phyloP scores from a whole-genome alignment of 805 yeast genomes.

The Kluyveromyces lactis region DNA sequence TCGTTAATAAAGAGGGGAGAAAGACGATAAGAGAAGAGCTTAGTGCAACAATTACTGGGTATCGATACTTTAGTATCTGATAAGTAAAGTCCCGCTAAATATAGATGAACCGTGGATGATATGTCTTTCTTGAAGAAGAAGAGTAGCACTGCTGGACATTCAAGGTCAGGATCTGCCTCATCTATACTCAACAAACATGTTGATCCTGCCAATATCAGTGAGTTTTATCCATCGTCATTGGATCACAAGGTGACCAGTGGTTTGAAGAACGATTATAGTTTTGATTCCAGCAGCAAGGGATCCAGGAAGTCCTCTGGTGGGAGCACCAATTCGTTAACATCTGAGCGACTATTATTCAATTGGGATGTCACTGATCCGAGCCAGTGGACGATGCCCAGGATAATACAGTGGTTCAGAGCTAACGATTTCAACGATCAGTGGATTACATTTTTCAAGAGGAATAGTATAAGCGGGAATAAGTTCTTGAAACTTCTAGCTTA shows the following conservation, averaged over 20 bases:
- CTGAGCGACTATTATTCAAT: slow-evolving; percentile 26
- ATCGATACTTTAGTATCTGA: no score
- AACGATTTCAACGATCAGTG: slow-evolving; percentile 67
- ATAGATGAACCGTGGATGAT: no score
- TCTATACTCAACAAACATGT: neutral
- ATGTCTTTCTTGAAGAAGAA: slow-evolving; percentile 24
- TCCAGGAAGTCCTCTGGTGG: slow-evolving; percentile 23
- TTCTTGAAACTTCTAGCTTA: slow-evolving; percentile 64
- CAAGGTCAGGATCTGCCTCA: slow-evolving; percentile 20
- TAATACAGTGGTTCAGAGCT: slow-evolving; percentile 56
- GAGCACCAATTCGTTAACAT: slow-evolving; percentile 17
- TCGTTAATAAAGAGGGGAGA: no score
- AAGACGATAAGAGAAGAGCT: no score
- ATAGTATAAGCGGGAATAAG: slow-evolving; percentile 50
- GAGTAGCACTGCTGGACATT: slow-evolving; percentile 16
- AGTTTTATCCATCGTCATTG: neutral
- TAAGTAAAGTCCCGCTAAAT: no score
- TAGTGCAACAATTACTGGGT: no score
- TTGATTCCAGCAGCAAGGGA: slow-evolving; percentile 1
- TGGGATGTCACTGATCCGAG: slow-evolving; percentile 48
- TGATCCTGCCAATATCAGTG: slow-evolving; percentile 4
- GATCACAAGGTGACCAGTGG: neutral
- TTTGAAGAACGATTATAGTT: neutral
- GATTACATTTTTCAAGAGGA: slow-evolving; percentile 53
- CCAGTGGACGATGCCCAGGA: slow-evolving; percentile 69